These are phyloP conservation scores for Trichophyton mentagrophytes DNA, from an alignment of 2,329 filamentous ascomycete species.

Conservation along the genomic window DNA sequence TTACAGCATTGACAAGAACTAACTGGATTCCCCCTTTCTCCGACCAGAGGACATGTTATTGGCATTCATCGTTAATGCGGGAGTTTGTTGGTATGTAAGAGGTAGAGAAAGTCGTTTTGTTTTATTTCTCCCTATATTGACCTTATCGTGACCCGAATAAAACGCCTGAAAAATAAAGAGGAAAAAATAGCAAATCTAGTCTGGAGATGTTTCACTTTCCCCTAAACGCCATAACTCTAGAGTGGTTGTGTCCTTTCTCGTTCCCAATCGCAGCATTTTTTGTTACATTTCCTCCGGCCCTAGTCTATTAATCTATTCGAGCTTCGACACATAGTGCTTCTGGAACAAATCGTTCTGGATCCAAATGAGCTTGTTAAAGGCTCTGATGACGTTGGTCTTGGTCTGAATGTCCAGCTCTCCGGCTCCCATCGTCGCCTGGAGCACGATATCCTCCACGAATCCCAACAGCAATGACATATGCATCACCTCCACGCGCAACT, in stretches of 20 bases:
- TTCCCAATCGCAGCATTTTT: not conserved
- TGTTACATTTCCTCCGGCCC: not conserved
- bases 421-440: constrained; percentile 18
- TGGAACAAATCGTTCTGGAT: constrained; percentile 23
- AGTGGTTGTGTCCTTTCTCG: constrained; percentile 7
- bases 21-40: too few species aligned
- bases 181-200: not conserved
- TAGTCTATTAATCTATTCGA: constrained; percentile 6
- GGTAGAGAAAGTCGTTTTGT: not conserved
- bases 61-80: too few species aligned
- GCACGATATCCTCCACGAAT: constrained; percentile 20
- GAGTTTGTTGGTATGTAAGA: too few species aligned
- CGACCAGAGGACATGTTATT: too few species aligned
- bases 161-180: not conserved
- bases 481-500: constrained; percentile 20
- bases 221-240: constrained; percentile 2
- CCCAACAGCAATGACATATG: constrained; percentile 19
- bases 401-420: constrained; percentile 17
- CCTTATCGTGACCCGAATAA: not conserved
- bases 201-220: not conserved
- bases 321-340: constrained; percentile 16
- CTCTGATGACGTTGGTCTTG: constrained; percentile 17
- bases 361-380: constrained; percentile 22
- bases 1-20: too few species aligned
- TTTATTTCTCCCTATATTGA: not conserved